Percentiles rank a stretch among this genome's conserved stretches.
Evolutionary conservation across 202 grass and related monocot species (phyloP).

Genomic region (Digitaria exilis): DNA sequence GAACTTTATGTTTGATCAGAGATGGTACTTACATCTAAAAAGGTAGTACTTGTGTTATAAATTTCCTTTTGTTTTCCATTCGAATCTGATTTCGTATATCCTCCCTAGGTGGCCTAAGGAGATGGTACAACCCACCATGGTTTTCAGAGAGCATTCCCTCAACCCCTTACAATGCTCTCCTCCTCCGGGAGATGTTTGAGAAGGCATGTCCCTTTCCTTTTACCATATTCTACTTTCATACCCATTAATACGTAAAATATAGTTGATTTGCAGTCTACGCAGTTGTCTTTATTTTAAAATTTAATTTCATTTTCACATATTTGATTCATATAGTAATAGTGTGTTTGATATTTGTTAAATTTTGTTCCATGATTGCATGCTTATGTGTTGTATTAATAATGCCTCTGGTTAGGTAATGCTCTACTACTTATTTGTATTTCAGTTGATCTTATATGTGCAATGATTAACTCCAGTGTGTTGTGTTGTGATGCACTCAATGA

Average conservation of each 20-base stretch:
- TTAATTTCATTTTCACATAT: slow-evolving; percentile 17
- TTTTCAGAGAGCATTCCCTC: slow-evolving; percentile 82
- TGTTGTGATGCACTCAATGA: background rate
- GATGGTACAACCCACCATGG: slow-evolving; percentile 96
- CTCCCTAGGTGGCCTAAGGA: slow-evolving; percentile 67
- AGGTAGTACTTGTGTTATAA: slow-evolving; percentile 1
- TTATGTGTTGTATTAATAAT: slow-evolving; percentile 35
- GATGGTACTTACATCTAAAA: too few relatives aligned
- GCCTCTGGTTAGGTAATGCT: slow-evolving; percentile 16
- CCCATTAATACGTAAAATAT: slow-evolving; percentile 18
- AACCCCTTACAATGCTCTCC: slow-evolving; percentile 77
- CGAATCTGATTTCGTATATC: slow-evolving; percentile 25
- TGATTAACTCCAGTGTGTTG: slow-evolving; percentile 11
- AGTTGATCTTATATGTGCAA: slow-evolving; percentile 5
- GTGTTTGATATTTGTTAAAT: background rate
- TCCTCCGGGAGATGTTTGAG: slow-evolving; percentile 78
- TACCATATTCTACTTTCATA: slow-evolving; percentile 27
- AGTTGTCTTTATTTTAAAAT: slow-evolving; percentile 5
- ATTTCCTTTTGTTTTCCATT: slow-evolving; percentile 12
- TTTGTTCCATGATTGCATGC: background rate
- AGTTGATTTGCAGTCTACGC: slow-evolving; percentile 26
- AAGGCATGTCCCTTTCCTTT: slow-evolving; percentile 51
- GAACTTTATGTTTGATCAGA: background rate
- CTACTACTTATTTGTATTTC: background rate
- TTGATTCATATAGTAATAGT: slow-evolving; percentile 15